Conservation (phyloP, 495 filamentous ascomycete genomes). For the Lophiotrema nucula region DNA sequence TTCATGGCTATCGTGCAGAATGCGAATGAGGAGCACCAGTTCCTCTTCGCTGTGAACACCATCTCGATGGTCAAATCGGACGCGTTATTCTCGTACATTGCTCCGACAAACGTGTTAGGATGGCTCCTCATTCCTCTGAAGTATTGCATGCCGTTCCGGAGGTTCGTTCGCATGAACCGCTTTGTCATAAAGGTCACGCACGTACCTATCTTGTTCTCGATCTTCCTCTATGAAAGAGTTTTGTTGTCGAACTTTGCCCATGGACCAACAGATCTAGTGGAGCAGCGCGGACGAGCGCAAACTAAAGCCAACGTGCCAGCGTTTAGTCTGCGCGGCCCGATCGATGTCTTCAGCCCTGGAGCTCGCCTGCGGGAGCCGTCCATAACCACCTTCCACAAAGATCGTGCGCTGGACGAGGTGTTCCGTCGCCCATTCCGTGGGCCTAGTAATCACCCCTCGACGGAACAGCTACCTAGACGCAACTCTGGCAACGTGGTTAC, state of each 20-base stretch:
- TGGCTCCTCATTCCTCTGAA: slow-evolving; percentile 81
- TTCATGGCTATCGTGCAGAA: slow-evolving; percentile 94
- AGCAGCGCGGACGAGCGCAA: slow-evolving; percentile 44
- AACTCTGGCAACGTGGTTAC: slow-evolving; percentile 74
- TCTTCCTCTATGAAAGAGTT: slow-evolving; percentile 81
- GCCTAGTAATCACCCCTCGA: slow-evolving; percentile 49
- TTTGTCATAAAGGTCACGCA: slow-evolving; percentile 87
- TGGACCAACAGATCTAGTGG: slow-evolving; percentile 70
- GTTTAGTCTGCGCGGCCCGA: slow-evolving; percentile 43
- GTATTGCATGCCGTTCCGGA: slow-evolving; percentile 71
- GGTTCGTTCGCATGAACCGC: slow-evolving; percentile 79
- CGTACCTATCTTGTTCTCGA: slow-evolving; percentile 77
- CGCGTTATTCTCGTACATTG: slow-evolving; percentile 85
- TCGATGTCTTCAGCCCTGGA: slow-evolving; percentile 64
- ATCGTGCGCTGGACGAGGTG: slow-evolving; percentile 87
- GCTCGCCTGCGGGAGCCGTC: slow-evolving; percentile 74
- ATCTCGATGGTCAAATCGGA: slow-evolving; percentile 97
- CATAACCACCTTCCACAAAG: slow-evolving; percentile 79
- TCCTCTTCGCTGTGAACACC: slow-evolving; percentile 89
- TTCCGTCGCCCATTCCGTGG: slow-evolving; percentile 65
- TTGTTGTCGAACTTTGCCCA: slow-evolving; percentile 68
- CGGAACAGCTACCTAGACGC: slow-evolving; percentile 46
- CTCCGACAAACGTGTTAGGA: slow-evolving; percentile 82
- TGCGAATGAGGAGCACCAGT: slow-evolving; percentile 89
- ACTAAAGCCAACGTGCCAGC: slow-evolving; percentile 32